These are phyloP conservation scores for Mortierella sp. DNA, from an alignment of 371 early-diverging fungal genomes.

Conservation along the genomic window DNA sequence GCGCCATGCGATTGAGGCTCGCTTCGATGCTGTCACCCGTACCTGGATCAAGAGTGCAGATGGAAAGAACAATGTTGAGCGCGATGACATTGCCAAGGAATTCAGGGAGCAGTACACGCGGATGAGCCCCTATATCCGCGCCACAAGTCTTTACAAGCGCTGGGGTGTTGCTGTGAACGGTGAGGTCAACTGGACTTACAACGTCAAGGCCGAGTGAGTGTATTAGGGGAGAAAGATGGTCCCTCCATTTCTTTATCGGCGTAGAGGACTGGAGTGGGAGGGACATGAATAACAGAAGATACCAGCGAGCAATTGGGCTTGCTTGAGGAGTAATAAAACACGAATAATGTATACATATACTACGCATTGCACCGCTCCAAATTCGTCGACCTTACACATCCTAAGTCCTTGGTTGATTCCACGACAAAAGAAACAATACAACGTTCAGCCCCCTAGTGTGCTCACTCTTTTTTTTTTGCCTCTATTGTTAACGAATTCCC, in stretches of 20 bases:
- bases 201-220: constrained; percentile 40
- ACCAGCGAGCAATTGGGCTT: not conserved
- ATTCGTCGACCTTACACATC: too few relatives aligned
- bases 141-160: constrained; percentile 55
- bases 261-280: too few relatives aligned
- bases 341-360: not conserved
- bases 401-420: too few relatives aligned
- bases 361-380: too few relatives aligned
- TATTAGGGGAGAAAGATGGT: not conserved
- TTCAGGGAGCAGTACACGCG: constrained; percentile 56
- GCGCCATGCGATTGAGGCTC: constrained; percentile 39
- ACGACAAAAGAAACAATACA: too few relatives aligned
- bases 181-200: constrained; percentile 57
- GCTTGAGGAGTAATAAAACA: not conserved
- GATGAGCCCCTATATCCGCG: constrained; percentile 56
- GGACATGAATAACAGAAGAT: not conserved
- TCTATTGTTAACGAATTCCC: too few relatives aligned
- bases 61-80: constrained; percentile 43
- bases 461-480: too few relatives aligned
- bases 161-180: constrained; percentile 53
- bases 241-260: too few relatives aligned
- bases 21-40: constrained; percentile 40
- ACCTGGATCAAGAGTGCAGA: constrained; percentile 49
- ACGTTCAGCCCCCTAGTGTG: too few relatives aligned
- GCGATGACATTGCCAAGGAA: constrained; percentile 45